Conservation (phyloP, 331 rosid genomes). For the Malus hybrid region DNA sequence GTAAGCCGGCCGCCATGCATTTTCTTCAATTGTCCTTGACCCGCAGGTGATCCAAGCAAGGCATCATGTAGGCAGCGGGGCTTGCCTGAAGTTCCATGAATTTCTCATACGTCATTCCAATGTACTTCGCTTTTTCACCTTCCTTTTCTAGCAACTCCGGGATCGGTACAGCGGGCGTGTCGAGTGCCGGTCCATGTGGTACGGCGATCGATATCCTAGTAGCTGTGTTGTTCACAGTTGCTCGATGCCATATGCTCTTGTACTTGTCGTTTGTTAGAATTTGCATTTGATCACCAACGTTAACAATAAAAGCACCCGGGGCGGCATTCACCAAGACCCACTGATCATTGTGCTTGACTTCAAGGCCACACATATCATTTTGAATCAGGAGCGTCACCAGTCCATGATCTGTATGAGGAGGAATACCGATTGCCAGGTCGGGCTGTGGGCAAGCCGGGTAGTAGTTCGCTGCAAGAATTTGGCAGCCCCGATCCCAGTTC, state of each 20-base stretch:
- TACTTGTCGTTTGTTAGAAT: constrained; percentile 42
- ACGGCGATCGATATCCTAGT: constrained; percentile 33
- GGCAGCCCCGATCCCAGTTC: constrained; percentile 8
- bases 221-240: constrained; percentile 21
- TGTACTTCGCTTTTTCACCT: not conserved
- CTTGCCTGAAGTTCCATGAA: constrained; percentile 33
- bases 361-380: constrained; percentile 4
- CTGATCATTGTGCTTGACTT: constrained; percentile 12
- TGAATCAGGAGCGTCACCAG: too few species aligned
- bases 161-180: too few species aligned
- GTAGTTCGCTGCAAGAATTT: constrained; percentile 10
- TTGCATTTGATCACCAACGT: constrained; percentile 24
- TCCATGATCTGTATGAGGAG: too few species aligned
- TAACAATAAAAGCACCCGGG: constrained; percentile 3
- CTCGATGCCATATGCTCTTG: constrained; percentile 46
- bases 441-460: constrained; percentile 18
- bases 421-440: constrained; percentile 4
- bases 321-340: constrained; percentile 6
- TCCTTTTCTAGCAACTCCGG: too few species aligned
- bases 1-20: too few species aligned
- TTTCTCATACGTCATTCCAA: constrained; percentile 27
- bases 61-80: not conserved
- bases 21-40: not conserved
- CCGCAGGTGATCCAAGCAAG: constrained; percentile 4
- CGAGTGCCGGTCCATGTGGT: not conserved